A percentile compares a stretch with the other conserved stretches of the same genome.
Conservation (phyloP, 75 land plant species). For the Picea sitchensis region DNA sequence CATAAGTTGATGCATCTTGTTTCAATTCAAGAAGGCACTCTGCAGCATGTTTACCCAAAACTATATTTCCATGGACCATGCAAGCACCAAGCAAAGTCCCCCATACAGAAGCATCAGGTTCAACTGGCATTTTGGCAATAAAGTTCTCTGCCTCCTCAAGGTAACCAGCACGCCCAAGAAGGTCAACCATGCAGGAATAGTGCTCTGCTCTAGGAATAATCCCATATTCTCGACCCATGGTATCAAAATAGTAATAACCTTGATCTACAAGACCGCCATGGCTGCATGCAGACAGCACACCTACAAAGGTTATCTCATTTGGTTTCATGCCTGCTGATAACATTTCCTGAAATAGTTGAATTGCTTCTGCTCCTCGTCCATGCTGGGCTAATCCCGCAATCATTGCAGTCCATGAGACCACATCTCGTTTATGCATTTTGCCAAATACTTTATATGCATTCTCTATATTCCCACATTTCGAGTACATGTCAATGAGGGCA, state of each 20-base stretch:
- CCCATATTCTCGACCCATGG: conserved; percentile 16
- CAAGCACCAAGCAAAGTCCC: conserved; percentile 18
- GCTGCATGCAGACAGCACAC: conserved; percentile 23
- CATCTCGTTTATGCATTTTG: conserved; percentile 14
- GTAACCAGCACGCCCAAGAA: conserved; percentile 19
- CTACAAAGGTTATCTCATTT: conserved; percentile 14
- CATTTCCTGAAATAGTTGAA: conserved; percentile 21
- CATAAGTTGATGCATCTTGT: conserved; percentile 17
- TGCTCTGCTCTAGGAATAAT: conserved; percentile 13
- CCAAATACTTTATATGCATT: conserved; percentile 5
- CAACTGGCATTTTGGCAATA: conserved; percentile 17
- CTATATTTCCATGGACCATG: conserved; percentile 14
- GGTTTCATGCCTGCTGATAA: conserved; percentile 17
- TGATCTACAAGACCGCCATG: conserved; percentile 16
- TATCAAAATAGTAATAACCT: conserved; percentile 13
- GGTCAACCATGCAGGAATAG: conserved; percentile 19
- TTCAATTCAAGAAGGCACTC: conserved; percentile 13
- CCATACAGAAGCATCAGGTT: conserved; percentile 13
- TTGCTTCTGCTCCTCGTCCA: conserved; percentile 22
- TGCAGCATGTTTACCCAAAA: conserved; percentile 16
- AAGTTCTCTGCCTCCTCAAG: conserved; percentile 15
- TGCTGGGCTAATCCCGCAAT: conserved; percentile 26
- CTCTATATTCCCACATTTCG: conserved; percentile 7
- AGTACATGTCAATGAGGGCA: conserved; percentile 13
- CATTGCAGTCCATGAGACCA: conserved; percentile 24